Evolutionary conservation across 306 rosid genomes (phyloP), one percentile per base, ranked within the genome.

Genomic region (Sophora flavescens): DNA sequence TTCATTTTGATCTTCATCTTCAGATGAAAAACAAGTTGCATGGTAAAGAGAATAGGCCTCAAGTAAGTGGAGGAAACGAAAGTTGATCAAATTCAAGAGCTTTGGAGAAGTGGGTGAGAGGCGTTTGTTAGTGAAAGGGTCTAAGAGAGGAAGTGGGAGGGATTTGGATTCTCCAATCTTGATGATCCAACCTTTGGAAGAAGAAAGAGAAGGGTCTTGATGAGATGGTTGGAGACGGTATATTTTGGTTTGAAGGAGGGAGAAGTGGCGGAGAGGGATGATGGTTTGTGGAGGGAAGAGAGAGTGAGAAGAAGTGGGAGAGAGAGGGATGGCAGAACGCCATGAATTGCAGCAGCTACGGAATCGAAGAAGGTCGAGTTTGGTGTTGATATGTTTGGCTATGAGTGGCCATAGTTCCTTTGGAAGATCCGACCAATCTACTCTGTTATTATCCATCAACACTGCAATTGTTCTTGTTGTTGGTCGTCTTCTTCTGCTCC

Each of bases 291-390:
- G 82, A 74, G 74, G 85, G 10, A 74, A 44, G 68, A 36, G 68
- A 52, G 68, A 0, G n/a, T 41, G 76, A 14, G 74, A 59, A 63
- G 22, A 9, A 50, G 44, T 30, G 32, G 3, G 65, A 1, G 28
- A 1, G 41, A 57, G 68, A 62, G 84, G 83, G 67, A 79, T 2
- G 14, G 68, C 30, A 4, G 83, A 77, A 6, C 86, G 89, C 88
- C 91, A 88, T 15, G 80, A 48, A 1, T 51, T 17, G 54, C 87
- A 88, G 30, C 76, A 72, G 22, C 87, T 80, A 53, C 89, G 86
- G 26, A 85, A 85, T 10, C 84, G 85, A 72, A 85, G 68, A 67
- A 57, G 28, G 15, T 85, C 87, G 47, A 85, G 51, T 41, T 12
- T 22, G 18, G 32, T 67, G 56, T 58, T 35, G 38, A 86, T 76